Percentiles rank a stretch among this genome's conserved stretches.
Conservation (phyloP, 2,329 filamentous ascomycete species). For the Fusarium abutilonis region DNA sequence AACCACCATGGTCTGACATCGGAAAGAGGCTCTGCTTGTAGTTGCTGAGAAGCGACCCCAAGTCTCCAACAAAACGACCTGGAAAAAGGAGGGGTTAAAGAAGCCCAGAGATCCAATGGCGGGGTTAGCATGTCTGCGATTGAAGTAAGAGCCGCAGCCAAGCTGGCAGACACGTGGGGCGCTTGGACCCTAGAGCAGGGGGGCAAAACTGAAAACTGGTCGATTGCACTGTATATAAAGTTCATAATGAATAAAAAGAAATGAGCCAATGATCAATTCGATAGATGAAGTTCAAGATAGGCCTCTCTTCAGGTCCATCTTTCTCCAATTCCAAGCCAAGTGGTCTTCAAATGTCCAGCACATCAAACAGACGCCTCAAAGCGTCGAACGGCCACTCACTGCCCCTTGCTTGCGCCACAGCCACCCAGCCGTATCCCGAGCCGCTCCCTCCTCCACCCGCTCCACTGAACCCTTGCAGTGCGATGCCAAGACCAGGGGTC, state of each 20-base stretch:
- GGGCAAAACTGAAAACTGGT: not conserved
- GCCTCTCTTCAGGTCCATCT: too few species aligned
- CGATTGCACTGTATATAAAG: not conserved
- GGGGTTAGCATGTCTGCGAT: conserved; percentile 14
- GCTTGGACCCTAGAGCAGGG: conserved; percentile 28
- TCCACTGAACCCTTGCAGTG: conserved; percentile 32
- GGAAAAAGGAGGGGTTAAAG: conserved; percentile 16
- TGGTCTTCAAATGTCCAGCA: conserved; percentile 5
- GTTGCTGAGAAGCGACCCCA: conserved; percentile 10
- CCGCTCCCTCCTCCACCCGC: conserved; percentile 13
- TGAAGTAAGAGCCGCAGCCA: conserved; percentile 31
- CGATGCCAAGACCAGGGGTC: conserved; percentile 38
- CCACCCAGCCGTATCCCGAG: conserved; percentile 21
- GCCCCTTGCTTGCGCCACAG: conserved; percentile 15
- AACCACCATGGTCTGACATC: conserved; percentile 43
- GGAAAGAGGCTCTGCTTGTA: conserved; percentile 23
- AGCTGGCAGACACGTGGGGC: conserved; percentile 32
- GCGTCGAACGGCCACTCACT: conserved; percentile 1
- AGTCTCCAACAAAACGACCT: not conserved
- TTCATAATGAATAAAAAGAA: not conserved
- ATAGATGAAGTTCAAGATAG: not conserved
- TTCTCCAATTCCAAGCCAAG: not conserved
- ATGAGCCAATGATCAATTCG: not conserved
- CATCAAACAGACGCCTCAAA: conserved; percentile 13
- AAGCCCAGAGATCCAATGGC: conserved; percentile 17